Evolutionary conservation across 1,284 basidiomycete species (phyloP).

Genomic region (Gymnopus androsaceus): DNA sequence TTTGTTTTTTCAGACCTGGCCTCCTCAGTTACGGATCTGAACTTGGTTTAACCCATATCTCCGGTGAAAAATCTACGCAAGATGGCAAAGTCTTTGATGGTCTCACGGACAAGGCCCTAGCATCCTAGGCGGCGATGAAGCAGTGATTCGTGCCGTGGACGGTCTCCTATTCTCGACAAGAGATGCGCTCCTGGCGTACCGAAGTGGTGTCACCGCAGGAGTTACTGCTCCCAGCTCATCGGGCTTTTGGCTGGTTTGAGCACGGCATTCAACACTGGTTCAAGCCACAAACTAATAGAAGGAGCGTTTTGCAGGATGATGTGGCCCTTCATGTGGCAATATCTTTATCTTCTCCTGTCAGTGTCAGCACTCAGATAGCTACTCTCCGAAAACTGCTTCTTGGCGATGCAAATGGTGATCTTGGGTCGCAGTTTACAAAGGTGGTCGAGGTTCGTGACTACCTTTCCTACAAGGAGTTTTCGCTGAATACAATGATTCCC

Average conservation of each 20-base stretch:
- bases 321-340: constrained; percentile 71
- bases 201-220: constrained; percentile 55
- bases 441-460: constrained; percentile 40
- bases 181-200: constrained; percentile 50
- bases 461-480: constrained; percentile 33
- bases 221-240: constrained; percentile 59
- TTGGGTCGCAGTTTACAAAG: constrained; percentile 17
- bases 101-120: constrained; percentile 40
- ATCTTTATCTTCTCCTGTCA: constrained; percentile 36
- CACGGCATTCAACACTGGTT: constrained; percentile 60
- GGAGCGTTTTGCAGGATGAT: constrained; percentile 63
- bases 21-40: constrained; percentile 62
- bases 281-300: constrained; percentile 54
- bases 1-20: constrained; percentile 44
- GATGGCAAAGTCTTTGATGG: constrained; percentile 68
- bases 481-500: neutral
- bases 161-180: constrained; percentile 76
- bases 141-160: constrained; percentile 69
- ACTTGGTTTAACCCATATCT: constrained; percentile 65
- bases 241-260: constrained; percentile 63
- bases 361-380: constrained; percentile 67
- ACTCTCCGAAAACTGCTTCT: constrained; percentile 50
- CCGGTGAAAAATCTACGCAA: constrained; percentile 63
- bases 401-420: constrained; percentile 25
- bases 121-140: constrained; percentile 48